Evolutionary conservation across 768 basidiomycete species (phyloP), one percentile per base, ranked within the genome.

Genomic region (Pleurotus tuoliensis): DNA sequence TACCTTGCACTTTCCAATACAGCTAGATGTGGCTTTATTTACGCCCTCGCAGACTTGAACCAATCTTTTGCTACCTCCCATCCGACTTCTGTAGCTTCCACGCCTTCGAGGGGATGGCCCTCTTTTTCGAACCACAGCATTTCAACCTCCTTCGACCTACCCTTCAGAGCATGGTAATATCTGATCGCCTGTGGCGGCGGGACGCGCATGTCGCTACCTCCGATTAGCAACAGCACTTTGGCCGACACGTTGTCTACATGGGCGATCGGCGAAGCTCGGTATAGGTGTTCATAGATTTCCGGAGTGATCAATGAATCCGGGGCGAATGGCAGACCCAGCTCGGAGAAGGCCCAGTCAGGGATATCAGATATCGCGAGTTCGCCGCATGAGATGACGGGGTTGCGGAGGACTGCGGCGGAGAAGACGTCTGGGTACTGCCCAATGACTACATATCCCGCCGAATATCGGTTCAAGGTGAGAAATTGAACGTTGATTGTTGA

Each of bases 131-230:
- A 88, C 47, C 76, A 65, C 37, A 87, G 67, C 78, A 88, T 75
- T 47, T 86, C 82, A 13, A 86, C 80, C 4, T 72, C 67, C 55
- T 70, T 64, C 22, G 56, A 60, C 40, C 69, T 64, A 5, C 74
- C 81, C 63, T 82, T 87, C 55, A 90, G 65, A 4, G 81, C 81
- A 67, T 90, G 86, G 58, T 86, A 91, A 64, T 82, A 87, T 5
- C 76, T 77, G 55, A 76, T 74, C 0, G 82, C 82, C 49, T 91
- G 87, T 4, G 78, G 75, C 0, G 86, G 81, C 4, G 84, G 77
- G 4, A 87, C 88, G 0, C 88, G 71, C 43, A 79, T 68, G 64
- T 91, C 88, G 15, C 75, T 73, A 7, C 76, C 76, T 0, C 89
- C 89, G 9, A 90, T 68, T 18, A 84, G 63, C 12, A 90, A 63